phyloP scores from a whole-genome alignment of 2,329 filamentous ascomycete genomes.

The Fusarium nurragi region DNA sequence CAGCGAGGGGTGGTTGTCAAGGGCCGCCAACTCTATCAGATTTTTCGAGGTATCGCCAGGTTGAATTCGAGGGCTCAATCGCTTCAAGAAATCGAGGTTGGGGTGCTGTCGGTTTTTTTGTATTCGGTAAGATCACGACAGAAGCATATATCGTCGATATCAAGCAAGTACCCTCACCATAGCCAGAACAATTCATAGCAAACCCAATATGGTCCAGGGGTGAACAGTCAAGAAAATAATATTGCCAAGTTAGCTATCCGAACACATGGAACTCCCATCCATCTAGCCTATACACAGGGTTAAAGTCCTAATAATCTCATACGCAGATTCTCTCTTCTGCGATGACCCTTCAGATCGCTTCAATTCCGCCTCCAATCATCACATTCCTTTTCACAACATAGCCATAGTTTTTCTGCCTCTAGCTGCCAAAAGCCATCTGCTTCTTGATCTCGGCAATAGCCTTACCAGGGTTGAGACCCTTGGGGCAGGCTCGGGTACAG shows the following conservation, averaged over 20 bases:
- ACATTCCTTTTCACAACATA: conserved; percentile 22
- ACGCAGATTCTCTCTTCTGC: conserved; percentile 36
- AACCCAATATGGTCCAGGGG: not conserved
- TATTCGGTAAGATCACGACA: not conserved
- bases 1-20: no score
- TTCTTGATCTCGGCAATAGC: conserved; percentile 99
- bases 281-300: conserved; percentile 45
- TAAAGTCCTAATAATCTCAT: conserved; percentile 42
- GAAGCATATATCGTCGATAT: not conserved
- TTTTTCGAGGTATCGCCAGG: not conserved
- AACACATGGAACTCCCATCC: conserved; percentile 44
- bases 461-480: conserved; percentile 94
- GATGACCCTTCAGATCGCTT: conserved; percentile 34
- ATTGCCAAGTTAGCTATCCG: conserved; percentile 43
- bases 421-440: conserved; percentile 74
- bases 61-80: not conserved
- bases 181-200: not conserved
- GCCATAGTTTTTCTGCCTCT: conserved; percentile 20
- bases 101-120: not conserved
- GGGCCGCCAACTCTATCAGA: no score
- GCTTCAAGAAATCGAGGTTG: not conserved
- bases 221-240: conserved; percentile 42
- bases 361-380: conserved; percentile 29
- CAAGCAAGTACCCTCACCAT: not conserved
- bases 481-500: conserved; percentile 97